A percentile compares a stretch with the other conserved stretches of the same genome.
phyloP scores from a whole-genome alignment of 2,329 filamentous ascomycete species.

The Scedosporium minutisporum region DNA sequence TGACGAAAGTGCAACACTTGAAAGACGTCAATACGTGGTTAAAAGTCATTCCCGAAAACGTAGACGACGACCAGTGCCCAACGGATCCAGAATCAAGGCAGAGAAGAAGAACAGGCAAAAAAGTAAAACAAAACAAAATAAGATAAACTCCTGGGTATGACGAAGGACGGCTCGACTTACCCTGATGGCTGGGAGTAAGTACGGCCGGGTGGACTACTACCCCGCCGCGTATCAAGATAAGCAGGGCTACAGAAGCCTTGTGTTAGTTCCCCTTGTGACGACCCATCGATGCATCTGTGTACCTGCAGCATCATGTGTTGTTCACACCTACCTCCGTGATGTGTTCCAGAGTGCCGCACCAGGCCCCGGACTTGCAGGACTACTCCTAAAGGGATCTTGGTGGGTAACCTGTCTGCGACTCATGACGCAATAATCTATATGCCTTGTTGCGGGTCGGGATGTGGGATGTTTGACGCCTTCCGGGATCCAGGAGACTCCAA shows the following conservation, averaged over 20 bases:
- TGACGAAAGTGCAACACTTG: background rate
- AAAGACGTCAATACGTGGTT: background rate
- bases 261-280: background rate
- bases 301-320: constrained; percentile 3
- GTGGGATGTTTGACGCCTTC: background rate
- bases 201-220: constrained; percentile 2
- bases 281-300: background rate
- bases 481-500: background rate
- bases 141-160: background rate
- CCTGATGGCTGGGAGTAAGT: constrained; percentile 6
- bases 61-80: background rate
- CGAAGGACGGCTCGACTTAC: background rate
- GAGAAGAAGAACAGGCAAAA: background rate
- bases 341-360: background rate
- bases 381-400: constrained; percentile 3
- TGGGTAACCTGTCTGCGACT: constrained; percentile 1
- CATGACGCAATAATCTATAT: background rate
- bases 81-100: background rate
- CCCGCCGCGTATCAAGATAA: constrained; percentile 4
- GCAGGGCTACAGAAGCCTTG: constrained; percentile 3
- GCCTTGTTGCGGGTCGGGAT: background rate
- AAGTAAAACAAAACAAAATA: background rate
- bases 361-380: constrained; percentile 1
- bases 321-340: constrained; percentile 2
- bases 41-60: background rate